Evolutionary conservation across 208 protist genomes (phyloP).

Genomic region (Novymonas esmeraldas): DNA sequence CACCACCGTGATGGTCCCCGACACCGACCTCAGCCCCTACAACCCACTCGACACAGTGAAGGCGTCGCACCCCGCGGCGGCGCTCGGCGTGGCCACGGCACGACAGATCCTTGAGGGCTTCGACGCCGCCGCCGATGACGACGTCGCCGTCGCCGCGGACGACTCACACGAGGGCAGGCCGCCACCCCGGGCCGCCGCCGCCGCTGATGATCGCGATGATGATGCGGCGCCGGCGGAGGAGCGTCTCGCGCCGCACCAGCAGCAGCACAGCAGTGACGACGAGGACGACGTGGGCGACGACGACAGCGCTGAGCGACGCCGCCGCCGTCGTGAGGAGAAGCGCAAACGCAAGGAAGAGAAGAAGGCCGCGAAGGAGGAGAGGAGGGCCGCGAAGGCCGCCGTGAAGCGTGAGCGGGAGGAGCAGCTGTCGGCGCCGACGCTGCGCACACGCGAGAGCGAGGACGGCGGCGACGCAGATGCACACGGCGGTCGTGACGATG

Average conservation of each 20-base stretch:
- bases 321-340: slow-evolving; percentile 24
- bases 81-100: slow-evolving; percentile 56
- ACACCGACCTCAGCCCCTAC: slow-evolving; percentile 56
- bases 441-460: not conserved
- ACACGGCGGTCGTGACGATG: not conserved
- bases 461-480: not conserved
- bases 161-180: too few relatives aligned
- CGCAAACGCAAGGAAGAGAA: slow-evolving; percentile 20
- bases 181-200: too few relatives aligned
- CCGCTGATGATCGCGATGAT: not conserved
- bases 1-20: slow-evolving; percentile 55
- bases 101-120: slow-evolving; percentile 51
- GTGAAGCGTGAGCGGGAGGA: slow-evolving; percentile 33
- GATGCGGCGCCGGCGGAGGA: not conserved
- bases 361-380: slow-evolving; percentile 23
- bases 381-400: slow-evolving; percentile 16
- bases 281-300: not conserved
- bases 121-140: slow-evolving; percentile 12
- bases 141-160: too few relatives aligned
- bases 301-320: slow-evolving; percentile 3
- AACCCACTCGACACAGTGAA: slow-evolving; percentile 53
- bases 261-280: not conserved
- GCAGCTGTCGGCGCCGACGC: slow-evolving; percentile 10
- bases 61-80: slow-evolving; percentile 51
- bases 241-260: too few relatives aligned